Evolutionary conservation across 495 filamentous ascomycete species (phyloP).

Genomic region (Ramalina peruviana): DNA sequence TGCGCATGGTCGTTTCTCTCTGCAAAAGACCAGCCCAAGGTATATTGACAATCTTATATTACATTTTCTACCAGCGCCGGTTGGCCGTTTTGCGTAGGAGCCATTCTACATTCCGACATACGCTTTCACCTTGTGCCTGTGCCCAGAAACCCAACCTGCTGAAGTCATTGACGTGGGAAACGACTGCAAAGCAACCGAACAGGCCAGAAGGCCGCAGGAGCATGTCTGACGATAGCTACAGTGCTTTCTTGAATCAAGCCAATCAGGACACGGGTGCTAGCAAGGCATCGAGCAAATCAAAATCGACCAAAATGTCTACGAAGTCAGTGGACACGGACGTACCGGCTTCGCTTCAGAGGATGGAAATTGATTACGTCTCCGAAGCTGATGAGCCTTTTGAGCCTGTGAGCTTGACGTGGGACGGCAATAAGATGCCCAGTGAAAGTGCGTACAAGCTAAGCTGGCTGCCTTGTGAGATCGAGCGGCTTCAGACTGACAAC

Average conservation of each 20-base stretch:
- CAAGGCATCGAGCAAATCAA: constrained; percentile 16
- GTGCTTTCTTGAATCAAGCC: constrained; percentile 70
- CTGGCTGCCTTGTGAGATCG: background rate
- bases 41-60: too few species aligned
- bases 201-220: background rate
- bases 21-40: too few species aligned
- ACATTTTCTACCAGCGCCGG: too few species aligned
- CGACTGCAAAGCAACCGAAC: too few species aligned
- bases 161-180: too few species aligned
- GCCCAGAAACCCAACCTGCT: too few species aligned
- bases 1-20: too few species aligned
- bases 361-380: constrained; percentile 55
- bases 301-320: constrained; percentile 11
- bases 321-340: constrained; percentile 37
- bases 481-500: constrained; percentile 2
- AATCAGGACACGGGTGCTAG: constrained; percentile 49
- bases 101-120: too few species aligned
- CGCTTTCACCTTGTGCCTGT: too few species aligned
- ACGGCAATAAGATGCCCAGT: constrained; percentile 25
- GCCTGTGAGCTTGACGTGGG: constrained; percentile 52
- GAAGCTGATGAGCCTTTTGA: constrained; percentile 80
- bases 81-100: too few species aligned
- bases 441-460: constrained; percentile 15
- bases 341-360: constrained; percentile 40
- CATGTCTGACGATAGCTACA: constrained; percentile 61